Evolutionary conservation across 345 rosid genomes (phyloP).

Genomic region (Hibiscus trionum): DNA sequence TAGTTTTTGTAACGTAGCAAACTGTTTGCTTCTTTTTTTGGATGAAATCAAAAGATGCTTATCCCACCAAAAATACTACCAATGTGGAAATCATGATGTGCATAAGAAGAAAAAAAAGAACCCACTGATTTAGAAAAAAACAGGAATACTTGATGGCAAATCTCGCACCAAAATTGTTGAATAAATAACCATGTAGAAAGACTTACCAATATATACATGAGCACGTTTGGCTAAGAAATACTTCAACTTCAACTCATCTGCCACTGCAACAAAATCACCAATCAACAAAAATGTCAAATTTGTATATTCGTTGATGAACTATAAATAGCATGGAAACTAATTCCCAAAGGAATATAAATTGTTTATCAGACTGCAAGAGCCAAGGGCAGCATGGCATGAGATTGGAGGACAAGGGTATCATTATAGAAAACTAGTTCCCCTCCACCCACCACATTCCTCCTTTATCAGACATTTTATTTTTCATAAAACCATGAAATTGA

Average conservation of each 20-base stretch:
- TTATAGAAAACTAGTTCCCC: background rate
- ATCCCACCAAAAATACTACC: background rate
- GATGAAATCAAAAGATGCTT: too few species aligned
- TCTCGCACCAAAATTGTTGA: background rate
- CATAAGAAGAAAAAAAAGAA: background rate
- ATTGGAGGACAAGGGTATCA: background rate
- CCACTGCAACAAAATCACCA: constrained; percentile 52
- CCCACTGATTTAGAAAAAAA: background rate
- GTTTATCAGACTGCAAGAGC: background rate
- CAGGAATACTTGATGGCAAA: background rate
- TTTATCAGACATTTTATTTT: background rate
- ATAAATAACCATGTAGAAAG: background rate
- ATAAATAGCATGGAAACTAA: constrained; percentile 2
- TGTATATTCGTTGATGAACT: background rate
- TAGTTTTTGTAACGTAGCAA: too few species aligned
- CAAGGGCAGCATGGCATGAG: background rate
- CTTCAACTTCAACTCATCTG: constrained; percentile 37
- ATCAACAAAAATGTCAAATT: constrained; percentile 10
- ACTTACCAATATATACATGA: constrained; percentile 14
- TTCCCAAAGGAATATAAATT: background rate
- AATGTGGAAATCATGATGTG: background rate
- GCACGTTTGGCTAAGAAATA: constrained; percentile 6
- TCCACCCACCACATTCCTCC: background rate
- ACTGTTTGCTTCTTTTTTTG: too few species aligned
- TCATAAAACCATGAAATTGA: background rate